Conservation (phyloP, 192 early-diverging fungal genomes). For the Coemansia sp. region DNA sequence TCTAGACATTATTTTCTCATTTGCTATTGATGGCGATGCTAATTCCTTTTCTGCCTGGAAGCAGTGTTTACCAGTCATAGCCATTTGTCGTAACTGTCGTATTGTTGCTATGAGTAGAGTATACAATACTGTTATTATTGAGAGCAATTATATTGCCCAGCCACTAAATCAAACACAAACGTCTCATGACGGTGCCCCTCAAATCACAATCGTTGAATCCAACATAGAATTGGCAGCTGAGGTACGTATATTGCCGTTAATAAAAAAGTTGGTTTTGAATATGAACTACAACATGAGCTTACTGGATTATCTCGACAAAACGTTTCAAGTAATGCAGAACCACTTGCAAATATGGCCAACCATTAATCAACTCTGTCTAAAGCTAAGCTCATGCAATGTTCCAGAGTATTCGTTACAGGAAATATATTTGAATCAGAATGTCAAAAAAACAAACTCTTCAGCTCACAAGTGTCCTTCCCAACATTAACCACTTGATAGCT, state of each 20-base stretch:
- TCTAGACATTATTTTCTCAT: background rate
- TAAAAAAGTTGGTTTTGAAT: background rate
- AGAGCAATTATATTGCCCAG: background rate
- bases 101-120: background rate
- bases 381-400: background rate
- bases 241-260: background rate
- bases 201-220: background rate
- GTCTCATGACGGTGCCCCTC: background rate
- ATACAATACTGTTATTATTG: background rate
- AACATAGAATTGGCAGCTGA: background rate
- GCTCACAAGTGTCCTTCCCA: no score
- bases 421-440: no score
- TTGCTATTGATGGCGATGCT: no score
- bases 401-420: background rate
- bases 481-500: no score
- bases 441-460: no score
- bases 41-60: background rate
- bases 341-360: background rate
- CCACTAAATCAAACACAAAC: background rate
- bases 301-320: background rate
- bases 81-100: background rate
- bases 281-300: background rate
- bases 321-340: background rate
- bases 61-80: background rate
- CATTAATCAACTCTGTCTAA: background rate